These are phyloP conservation scores for Candida multigemmis DNA, from an alignment of 805 yeast species.

Conservation along the genomic window DNA sequence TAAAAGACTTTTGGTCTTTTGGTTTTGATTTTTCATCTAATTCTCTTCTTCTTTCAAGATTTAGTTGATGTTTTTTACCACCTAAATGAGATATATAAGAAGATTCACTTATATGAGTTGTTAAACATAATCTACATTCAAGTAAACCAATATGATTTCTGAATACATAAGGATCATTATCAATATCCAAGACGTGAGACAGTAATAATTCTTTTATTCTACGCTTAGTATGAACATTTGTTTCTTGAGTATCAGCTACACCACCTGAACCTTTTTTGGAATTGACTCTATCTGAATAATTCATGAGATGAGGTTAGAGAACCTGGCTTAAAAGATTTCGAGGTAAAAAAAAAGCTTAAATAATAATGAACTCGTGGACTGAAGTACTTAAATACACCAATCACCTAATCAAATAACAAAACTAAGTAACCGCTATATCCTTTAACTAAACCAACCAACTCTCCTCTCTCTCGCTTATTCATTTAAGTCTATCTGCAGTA, in stretches of 20 bases:
- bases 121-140: conserved; percentile 79
- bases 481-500: no score
- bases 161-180: conserved; percentile 75
- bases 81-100: conserved; percentile 78
- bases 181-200: conserved; percentile 40
- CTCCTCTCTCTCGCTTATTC: no score
- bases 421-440: no score
- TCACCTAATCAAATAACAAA: no score
- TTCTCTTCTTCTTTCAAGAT: conserved; percentile 49
- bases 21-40: conserved; percentile 21
- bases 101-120: conserved; percentile 72
- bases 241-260: conserved; percentile 63
- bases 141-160: conserved; percentile 75
- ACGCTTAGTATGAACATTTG: conserved; percentile 59
- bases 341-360: no score
- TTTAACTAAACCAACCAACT: no score
- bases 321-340: no score
- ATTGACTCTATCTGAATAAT: conserved; percentile 82
- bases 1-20: conserved; percentile 2
- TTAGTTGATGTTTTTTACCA: conserved; percentile 75
- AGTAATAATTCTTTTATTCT: conserved; percentile 58
- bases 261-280: conserved; percentile 91
- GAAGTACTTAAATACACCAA: no score
- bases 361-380: no score
- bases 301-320: conserved; percentile 48